These are phyloP conservation scores for Stephania cephalantha DNA, from an alignment of 164 flowering plant species.

Conservation along the genomic window DNA sequence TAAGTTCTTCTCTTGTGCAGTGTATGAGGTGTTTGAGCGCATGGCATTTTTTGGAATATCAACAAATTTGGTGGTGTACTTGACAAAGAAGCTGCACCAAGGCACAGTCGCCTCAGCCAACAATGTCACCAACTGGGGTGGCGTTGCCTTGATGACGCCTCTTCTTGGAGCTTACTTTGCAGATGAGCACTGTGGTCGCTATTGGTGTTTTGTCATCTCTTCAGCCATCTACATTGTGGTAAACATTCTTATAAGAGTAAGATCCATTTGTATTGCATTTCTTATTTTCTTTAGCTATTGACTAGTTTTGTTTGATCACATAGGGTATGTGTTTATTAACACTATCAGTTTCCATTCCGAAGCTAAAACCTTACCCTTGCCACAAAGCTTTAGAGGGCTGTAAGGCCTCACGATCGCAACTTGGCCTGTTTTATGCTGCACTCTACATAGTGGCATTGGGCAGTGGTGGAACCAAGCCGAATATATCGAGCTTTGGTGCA, in stretches of 20 bases:
- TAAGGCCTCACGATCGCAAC: slow-evolving; percentile 16
- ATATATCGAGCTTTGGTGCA: slow-evolving; percentile 27
- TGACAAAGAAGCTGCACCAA: slow-evolving; percentile 26
- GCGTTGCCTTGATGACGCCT: slow-evolving; percentile 28
- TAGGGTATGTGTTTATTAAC: slow-evolving; percentile 30
- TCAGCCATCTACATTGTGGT: slow-evolving; percentile 24
- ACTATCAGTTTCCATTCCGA: slow-evolving; percentile 16
- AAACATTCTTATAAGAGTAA: not conserved
- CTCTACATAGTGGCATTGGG: slow-evolving; percentile 24
- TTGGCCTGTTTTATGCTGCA: slow-evolving; percentile 19
- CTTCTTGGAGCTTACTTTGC: slow-evolving; percentile 28
- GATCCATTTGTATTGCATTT: too few species aligned
- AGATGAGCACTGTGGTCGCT: slow-evolving; percentile 25
- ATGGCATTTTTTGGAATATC: slow-evolving; percentile 32
- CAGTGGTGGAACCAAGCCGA: slow-evolving; percentile 30
- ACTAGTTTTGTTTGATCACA: not conserved
- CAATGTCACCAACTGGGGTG: slow-evolving; percentile 36
- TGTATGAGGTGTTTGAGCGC: slow-evolving; percentile 29
- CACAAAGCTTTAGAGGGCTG: not conserved
- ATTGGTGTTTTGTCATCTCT: slow-evolving; percentile 25
- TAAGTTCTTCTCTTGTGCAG: slow-evolving; percentile 9
- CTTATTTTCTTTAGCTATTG: too few species aligned
- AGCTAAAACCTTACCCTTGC: slow-evolving; percentile 20
- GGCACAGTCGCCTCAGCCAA: slow-evolving; percentile 27
- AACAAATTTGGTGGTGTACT: slow-evolving; percentile 24